Evolutionary conservation across 2,329 filamentous ascomycete species (phyloP).

Genomic region (Neospermospora avenae): DNA sequence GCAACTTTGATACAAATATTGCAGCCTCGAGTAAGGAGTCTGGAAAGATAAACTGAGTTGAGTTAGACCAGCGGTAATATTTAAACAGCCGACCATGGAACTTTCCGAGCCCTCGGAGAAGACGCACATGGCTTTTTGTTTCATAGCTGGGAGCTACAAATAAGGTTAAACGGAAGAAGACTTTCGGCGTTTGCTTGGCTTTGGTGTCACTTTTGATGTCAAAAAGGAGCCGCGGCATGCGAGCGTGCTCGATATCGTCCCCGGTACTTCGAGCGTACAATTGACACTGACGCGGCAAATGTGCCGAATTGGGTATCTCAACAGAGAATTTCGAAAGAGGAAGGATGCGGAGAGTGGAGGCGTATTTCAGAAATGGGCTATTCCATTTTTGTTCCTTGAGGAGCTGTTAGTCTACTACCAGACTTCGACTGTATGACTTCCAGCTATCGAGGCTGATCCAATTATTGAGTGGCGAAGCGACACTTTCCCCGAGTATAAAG

Average conservation of each 20-base stretch:
- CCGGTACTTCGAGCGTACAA: background rate
- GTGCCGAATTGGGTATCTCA: background rate
- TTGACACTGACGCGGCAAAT: background rate
- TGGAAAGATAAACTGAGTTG: background rate
- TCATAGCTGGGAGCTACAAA: background rate
- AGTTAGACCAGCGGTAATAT: background rate
- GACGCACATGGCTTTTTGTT: background rate
- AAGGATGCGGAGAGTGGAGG: background rate
- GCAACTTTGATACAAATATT: background rate
- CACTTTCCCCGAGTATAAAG: too few species aligned
- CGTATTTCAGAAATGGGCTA: background rate
- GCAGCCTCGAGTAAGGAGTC: background rate
- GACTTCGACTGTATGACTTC: background rate
- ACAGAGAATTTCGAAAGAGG: background rate
- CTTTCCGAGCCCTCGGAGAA: background rate
- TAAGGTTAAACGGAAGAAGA: background rate
- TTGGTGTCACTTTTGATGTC: too few species aligned
- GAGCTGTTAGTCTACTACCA: background rate
- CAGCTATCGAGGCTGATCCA: too few species aligned
- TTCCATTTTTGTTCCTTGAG: background rate
- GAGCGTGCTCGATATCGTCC: too few species aligned
- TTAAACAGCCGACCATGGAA: background rate
- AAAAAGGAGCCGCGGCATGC: too few species aligned
- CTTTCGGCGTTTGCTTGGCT: background rate
- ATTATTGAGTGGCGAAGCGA: too few species aligned